Evolutionary conservation across 768 basidiomycete genomes (phyloP).

Genomic region (Tulasnella sp.): DNA sequence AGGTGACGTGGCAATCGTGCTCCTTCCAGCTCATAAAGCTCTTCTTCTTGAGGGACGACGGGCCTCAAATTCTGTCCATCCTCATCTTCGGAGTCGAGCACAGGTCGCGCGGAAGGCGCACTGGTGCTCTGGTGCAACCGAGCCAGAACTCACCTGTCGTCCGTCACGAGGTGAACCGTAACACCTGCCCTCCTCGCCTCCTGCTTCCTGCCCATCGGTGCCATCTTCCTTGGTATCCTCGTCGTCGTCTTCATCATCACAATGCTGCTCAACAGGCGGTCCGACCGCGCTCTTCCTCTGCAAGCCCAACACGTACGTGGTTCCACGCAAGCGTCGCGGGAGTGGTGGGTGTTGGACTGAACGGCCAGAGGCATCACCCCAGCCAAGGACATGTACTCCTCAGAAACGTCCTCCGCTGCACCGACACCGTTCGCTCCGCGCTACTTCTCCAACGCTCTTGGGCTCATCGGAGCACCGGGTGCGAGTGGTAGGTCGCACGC

Average conservation of each 20-base stretch:
- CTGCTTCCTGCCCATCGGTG: neutral
- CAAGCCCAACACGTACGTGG: neutral
- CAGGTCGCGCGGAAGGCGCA: conserved; percentile 6
- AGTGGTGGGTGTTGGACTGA: neutral
- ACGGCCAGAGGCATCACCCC: neutral
- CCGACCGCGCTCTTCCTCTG: neutral
- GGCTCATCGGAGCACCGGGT: neutral
- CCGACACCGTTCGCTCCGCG: neutral
- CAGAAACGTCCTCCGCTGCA: neutral
- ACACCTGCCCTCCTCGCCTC: neutral
- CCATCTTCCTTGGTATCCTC: neutral
- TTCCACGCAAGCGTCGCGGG: neutral
- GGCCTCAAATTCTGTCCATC: neutral
- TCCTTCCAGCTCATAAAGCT: conserved; percentile 22
- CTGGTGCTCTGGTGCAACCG: conserved; percentile 14
- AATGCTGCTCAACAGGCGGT: neutral
- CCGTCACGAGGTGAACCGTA: conserved; percentile 30
- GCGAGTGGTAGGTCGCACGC: neutral
- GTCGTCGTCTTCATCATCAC: neutral
- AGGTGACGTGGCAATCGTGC: too few species aligned
- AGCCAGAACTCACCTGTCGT: conserved; percentile 28
- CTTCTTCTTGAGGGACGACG: neutral
- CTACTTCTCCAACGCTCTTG: neutral
- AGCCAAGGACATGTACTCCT: conserved; percentile 14
- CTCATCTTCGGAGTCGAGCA: neutral